A percentile compares a stretch with the other conserved stretches of the same genome.
phyloP scores from a whole-genome alignment of 306 rosid species.

The Quercus rubra region DNA sequence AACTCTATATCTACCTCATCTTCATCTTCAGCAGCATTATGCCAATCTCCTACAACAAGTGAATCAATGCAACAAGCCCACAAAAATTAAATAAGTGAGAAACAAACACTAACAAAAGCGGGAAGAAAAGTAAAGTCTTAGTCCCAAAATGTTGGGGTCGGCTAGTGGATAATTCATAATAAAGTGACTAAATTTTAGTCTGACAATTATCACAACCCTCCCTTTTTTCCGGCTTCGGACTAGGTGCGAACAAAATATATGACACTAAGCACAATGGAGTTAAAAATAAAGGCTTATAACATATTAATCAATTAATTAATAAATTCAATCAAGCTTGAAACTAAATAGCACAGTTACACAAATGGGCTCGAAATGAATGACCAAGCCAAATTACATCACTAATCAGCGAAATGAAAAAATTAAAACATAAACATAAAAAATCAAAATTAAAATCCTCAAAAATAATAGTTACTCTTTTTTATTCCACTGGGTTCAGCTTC shows the following conservation, averaged over 20 bases:
- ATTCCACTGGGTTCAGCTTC: background rate
- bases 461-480: background rate
- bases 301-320: background rate
- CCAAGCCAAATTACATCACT: background rate
- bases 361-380: too few species aligned
- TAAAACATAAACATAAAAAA: background rate
- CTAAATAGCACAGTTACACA: too few species aligned
- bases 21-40: constrained; percentile 35
- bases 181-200: too few species aligned
- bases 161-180: too few species aligned
- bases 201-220: too few species aligned
- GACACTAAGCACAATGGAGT: too few species aligned
- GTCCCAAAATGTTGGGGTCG: too few species aligned
- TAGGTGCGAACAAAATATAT: too few species aligned
- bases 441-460: background rate
- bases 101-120: background rate
- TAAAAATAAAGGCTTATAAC: background rate
- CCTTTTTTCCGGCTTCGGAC: too few species aligned
- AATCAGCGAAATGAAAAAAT: too few species aligned
- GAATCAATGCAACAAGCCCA: background rate
- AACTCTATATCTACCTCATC: constrained; percentile 39
- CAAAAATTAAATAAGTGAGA: constrained; percentile 9
- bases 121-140: background rate
- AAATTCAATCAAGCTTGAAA: background rate
- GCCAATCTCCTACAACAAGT: constrained; percentile 34